Base-by-base conservation (phyloP, 495 filamentous ascomycete species). In the Penicillium salamii region DNA sequence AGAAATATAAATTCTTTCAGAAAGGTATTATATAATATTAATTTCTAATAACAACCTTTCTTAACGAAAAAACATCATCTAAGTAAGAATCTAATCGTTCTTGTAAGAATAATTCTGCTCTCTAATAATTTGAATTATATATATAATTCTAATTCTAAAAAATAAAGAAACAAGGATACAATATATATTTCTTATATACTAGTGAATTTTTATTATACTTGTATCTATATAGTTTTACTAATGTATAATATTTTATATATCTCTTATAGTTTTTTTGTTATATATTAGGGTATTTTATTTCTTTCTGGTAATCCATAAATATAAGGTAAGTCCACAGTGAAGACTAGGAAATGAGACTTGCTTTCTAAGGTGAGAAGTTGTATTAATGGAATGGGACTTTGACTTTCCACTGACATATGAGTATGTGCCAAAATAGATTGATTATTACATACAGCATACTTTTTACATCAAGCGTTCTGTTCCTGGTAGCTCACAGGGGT, bases 21-120 rank as follows among this genome's bases (percentile, higher is more conserved):
- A 9, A 45, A 45, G 15, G 3, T 28, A 29, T 28, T 13, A 21
- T 17, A 17, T 29, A 17, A 14, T 29, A n/a, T 23, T 49, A 49
- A 49, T 24, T 8, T 32, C 36, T 11, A 39, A 15, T 40, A 49
- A 36, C 26, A 49, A 31, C 46, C 46, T 2, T 24, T 49, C 0
- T 31, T 49, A 21, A 24, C 36, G 17, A 35, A 2, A 13, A 49
- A 35, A 20, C 19, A 40, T 31, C 29, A 23, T 36, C 37, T 13
- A 19, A 40, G 26, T 19, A 37, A 39, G 34, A 17, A 49, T 49
- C 46, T 49, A 12, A 26, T 42, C 18, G 12, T 49, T 23, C 37
- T 49, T 8, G 37, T n/a, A 49, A 34, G 29, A 37, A 37, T 19
- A 15, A 19, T 28, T 33, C 29, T 42, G 29, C 46, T 49, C 29